Conservation (phyloP, 2,329 filamentous ascomycete species). For the Curvularia lunata region DNA sequence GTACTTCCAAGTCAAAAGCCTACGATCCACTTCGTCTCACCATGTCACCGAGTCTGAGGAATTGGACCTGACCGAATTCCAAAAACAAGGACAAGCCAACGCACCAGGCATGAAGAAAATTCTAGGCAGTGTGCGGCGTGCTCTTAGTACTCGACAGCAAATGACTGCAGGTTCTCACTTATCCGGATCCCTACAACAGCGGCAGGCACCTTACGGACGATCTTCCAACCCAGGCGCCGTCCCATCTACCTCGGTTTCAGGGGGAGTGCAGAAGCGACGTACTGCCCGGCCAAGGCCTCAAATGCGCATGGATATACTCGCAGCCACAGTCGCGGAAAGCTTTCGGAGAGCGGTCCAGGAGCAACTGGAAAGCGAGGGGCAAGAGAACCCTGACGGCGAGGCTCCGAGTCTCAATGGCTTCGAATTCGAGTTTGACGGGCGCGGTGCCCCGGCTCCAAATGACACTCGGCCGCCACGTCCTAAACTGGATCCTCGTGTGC, state of each 20-base stretch:
- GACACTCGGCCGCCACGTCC: constrained; percentile 14
- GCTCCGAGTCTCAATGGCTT: constrained; percentile 41
- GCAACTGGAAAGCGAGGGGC: constrained; percentile 53
- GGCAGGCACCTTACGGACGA: constrained; percentile 33
- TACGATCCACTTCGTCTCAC: constrained; percentile 43
- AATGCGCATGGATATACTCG: constrained; percentile 79
- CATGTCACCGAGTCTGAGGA: constrained; percentile 42
- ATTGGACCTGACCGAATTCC: constrained; percentile 27
- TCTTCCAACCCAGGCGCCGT: constrained; percentile 40
- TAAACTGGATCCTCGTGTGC: constrained; percentile 46
- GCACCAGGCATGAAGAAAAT: constrained; percentile 81
- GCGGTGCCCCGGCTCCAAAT: constrained; percentile 20
- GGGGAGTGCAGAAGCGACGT: constrained; percentile 43
- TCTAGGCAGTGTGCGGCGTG: constrained; percentile 83
- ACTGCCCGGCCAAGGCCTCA: constrained; percentile 48
- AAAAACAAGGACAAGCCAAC: constrained; percentile 32
- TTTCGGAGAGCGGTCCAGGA: constrained; percentile 78
- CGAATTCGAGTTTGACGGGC: constrained; percentile 46
- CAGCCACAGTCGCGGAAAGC: constrained; percentile 77
- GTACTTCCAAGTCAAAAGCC: constrained; percentile 67
- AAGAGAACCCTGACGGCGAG: constrained; percentile 21
- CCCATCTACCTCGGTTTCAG: constrained; percentile 33
- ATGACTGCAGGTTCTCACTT: constrained; percentile 33
- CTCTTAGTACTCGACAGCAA: constrained; percentile 67
- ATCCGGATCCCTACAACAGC: constrained; percentile 25